Conservation (phyloP, 495 filamentous ascomycete genomes). For the Pyronema domesticum region DNA sequence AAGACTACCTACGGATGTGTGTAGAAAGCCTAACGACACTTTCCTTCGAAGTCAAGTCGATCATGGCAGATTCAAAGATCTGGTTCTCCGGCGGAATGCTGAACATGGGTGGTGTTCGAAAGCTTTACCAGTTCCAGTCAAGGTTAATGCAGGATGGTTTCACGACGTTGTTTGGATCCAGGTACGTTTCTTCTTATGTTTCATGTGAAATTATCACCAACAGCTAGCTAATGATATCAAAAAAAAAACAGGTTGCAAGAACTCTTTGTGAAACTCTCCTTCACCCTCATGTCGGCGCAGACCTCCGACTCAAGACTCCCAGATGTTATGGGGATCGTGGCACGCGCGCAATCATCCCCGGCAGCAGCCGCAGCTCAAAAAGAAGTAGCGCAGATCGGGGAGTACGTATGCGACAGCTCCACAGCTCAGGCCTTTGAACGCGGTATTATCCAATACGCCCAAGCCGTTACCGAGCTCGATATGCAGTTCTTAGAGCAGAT, state of each 20-base stretch:
- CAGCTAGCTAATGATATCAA: not conserved
- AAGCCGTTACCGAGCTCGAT: conserved; percentile 31
- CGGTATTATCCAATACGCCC: conserved; percentile 32
- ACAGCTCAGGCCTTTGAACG: conserved; percentile 31
- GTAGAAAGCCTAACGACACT: conserved; percentile 34
- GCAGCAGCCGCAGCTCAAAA: conserved; percentile 29
- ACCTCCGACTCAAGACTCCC: conserved; percentile 27
- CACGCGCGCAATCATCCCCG: conserved; percentile 30
- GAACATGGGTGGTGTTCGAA: conserved; percentile 32
- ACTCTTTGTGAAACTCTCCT: conserved; percentile 34
- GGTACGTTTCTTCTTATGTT: not conserved
- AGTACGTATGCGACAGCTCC: conserved; percentile 29
- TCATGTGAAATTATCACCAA: not conserved
- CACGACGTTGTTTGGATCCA: conserved; percentile 31
- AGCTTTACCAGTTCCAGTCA: conserved; percentile 35
- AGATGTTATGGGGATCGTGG: conserved; percentile 33
- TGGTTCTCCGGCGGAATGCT: conserved; percentile 31
- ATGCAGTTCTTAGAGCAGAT: conserved; percentile 34
- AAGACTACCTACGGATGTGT: conserved; percentile 30
- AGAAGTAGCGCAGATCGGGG: conserved; percentile 33
- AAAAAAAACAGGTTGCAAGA: conserved; percentile 28
- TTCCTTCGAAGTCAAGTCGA: conserved; percentile 34
- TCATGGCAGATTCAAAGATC: conserved; percentile 30
- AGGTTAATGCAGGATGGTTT: conserved; percentile 35
- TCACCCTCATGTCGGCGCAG: conserved; percentile 27